These are phyloP conservation scores for Amanita rimosa DNA, from an alignment of 768 basidiomycete species.

Conservation along the genomic window DNA sequence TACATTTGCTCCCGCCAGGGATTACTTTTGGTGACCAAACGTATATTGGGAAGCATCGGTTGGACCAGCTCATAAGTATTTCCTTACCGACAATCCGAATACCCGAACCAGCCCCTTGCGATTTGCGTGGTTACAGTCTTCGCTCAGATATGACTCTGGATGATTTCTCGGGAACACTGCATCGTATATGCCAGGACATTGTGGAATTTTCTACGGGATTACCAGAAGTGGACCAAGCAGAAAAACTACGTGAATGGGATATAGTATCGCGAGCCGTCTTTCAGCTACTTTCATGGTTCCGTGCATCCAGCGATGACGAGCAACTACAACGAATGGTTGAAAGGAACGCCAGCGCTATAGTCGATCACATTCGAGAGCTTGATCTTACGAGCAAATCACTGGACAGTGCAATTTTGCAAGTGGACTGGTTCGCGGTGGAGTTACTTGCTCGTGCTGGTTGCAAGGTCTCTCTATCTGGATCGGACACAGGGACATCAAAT, in stretches of 20 bases:
- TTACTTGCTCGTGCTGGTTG: constrained; percentile 31
- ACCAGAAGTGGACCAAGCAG: constrained; percentile 21
- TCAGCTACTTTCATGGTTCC: constrained; percentile 36
- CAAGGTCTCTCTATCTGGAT: constrained; percentile 11
- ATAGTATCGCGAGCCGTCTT: constrained; percentile 26
- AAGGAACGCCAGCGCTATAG: constrained; percentile 24
- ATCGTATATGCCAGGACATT: constrained; percentile 34
- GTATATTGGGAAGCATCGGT: constrained; percentile 49
- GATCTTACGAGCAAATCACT: constrained; percentile 19
- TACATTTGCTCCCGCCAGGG: constrained; percentile 38
- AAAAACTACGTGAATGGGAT: constrained; percentile 26
- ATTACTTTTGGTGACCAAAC: constrained; percentile 38
- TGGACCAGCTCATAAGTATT: constrained; percentile 43
- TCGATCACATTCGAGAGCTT: constrained; percentile 25
- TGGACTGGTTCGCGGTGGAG: constrained; percentile 61
- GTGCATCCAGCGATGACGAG: constrained; percentile 21
- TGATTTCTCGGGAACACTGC: constrained; percentile 33
- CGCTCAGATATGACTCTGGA: constrained; percentile 28
- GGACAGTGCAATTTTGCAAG: constrained; percentile 27
- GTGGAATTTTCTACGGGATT: constrained; percentile 25
- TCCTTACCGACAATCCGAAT: constrained; percentile 16
- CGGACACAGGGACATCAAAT: constrained; percentile 6
- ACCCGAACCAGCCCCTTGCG: constrained; percentile 18
- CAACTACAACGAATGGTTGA: constrained; percentile 22
- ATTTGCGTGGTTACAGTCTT: constrained; percentile 30